Evolutionary conservation across 257 asterid species (phyloP).

Genomic region (Perilla frutescens): DNA sequence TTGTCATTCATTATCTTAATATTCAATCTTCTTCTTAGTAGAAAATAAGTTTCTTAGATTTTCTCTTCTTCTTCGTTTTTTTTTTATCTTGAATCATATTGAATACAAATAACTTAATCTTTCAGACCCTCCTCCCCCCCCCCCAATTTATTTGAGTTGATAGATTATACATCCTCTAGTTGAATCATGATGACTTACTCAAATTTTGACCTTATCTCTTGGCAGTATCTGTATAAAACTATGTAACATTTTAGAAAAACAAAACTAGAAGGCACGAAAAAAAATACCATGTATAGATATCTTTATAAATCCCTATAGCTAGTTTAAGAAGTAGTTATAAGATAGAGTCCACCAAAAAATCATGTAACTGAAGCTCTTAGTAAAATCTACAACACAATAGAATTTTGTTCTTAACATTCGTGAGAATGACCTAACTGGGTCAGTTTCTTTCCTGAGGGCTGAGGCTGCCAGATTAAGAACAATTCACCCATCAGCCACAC

Average conservation of each 20-base stretch:
- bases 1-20: no score
- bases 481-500: neutral
- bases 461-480: neutral
- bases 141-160: neutral
- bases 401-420: neutral
- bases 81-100: no score
- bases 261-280: neutral
- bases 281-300: neutral
- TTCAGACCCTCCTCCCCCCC: neutral
- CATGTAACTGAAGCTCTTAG: neutral
- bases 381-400: constrained; percentile 4
- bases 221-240: neutral
- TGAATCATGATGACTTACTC: neutral
- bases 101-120: neutral
- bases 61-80: no score
- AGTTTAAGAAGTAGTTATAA: neutral
- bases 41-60: no score
- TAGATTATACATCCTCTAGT: neutral
- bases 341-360: neutral
- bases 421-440: constrained; percentile 4
- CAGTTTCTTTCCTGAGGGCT: neutral
- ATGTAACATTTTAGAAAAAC: constrained; percentile 8
- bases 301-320: neutral
- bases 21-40: no score
- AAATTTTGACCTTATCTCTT: neutral